phyloP scores from a whole-genome alignment of 768 basidiomycete species.

The Omphalotus guepiniiformis region DNA sequence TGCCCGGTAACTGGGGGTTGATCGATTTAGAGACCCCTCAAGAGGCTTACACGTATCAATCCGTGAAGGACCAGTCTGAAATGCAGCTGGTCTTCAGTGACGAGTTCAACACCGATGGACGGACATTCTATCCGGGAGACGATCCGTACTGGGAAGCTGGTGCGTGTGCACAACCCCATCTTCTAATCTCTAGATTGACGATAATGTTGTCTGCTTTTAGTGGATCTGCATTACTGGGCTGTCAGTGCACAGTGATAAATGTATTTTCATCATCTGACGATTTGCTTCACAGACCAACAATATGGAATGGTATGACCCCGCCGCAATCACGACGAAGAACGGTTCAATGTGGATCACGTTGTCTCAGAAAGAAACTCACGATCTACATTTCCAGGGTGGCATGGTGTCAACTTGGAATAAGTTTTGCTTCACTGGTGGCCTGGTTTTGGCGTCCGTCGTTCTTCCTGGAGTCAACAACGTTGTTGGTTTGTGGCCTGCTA shows the following conservation, averaged over 20 bases:
- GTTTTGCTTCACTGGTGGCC: slow-evolving; percentile 90
- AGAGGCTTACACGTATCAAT: slow-evolving; percentile 46
- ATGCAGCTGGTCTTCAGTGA: slow-evolving; percentile 81
- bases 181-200: not conserved
- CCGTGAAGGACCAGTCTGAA: slow-evolving; percentile 48
- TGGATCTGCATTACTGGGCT: slow-evolving; percentile 76
- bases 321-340: slow-evolving; percentile 63
- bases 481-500: slow-evolving; percentile 72
- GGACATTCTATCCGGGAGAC: slow-evolving; percentile 83
- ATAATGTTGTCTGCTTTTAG: slow-evolving; percentile 18
- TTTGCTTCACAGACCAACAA: slow-evolving; percentile 51
- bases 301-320: slow-evolving; percentile 89
- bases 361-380: slow-evolving; percentile 59
- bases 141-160: slow-evolving; percentile 86
- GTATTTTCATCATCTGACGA: not conserved
- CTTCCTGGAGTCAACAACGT: slow-evolving; percentile 67
- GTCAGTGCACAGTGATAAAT: slow-evolving; percentile 21
- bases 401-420: slow-evolving; percentile 75
- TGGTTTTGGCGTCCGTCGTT: slow-evolving; percentile 63
- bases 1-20: slow-evolving; percentile 62
- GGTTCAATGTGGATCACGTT: slow-evolving; percentile 79
- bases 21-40: slow-evolving; percentile 76
- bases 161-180: not conserved
- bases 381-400: slow-evolving; percentile 68
- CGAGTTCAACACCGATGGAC: slow-evolving; percentile 78